phyloP scores from a whole-genome alignment of 2,329 filamentous ascomycete species.

The Penicillium sp. region DNA sequence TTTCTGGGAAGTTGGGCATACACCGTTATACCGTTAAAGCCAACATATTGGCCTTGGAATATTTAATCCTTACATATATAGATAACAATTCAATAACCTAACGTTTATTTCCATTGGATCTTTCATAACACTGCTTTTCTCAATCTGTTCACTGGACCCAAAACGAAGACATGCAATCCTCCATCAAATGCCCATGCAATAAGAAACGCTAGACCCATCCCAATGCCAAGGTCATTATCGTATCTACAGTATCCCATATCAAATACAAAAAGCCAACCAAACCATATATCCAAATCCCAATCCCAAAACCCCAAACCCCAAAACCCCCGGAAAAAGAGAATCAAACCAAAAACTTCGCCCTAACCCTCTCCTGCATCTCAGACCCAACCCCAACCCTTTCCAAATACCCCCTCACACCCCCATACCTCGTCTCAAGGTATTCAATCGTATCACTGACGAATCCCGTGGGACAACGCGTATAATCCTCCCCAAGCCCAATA shows the following conservation, averaged over 20 bases:
- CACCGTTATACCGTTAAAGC: not conserved
- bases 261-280: slow-evolving; percentile 1
- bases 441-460: slow-evolving; percentile 60
- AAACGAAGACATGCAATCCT: not conserved
- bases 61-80: not conserved
- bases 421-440: slow-evolving; percentile 62
- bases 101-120: not conserved
- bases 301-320: not conserved
- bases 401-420: slow-evolving; percentile 66
- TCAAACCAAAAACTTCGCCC: slow-evolving; percentile 26
- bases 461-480: slow-evolving; percentile 62
- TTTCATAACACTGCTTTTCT: not conserved
- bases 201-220: slow-evolving; percentile 1
- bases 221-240: slow-evolving; percentile 12
- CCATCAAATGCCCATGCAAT: not conserved
- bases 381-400: slow-evolving; percentile 58
- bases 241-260: slow-evolving; percentile 14
- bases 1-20: not conserved
- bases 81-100: not conserved
- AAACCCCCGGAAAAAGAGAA: not conserved
- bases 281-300: slow-evolving; percentile 1
- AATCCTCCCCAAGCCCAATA: slow-evolving; percentile 72
- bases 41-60: not conserved
- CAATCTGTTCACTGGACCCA: not conserved
- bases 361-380: slow-evolving; percentile 42